phyloP scores from a whole-genome alignment of 2,329 filamentous ascomycete genomes.

The Epichloe gansuensis region DNA sequence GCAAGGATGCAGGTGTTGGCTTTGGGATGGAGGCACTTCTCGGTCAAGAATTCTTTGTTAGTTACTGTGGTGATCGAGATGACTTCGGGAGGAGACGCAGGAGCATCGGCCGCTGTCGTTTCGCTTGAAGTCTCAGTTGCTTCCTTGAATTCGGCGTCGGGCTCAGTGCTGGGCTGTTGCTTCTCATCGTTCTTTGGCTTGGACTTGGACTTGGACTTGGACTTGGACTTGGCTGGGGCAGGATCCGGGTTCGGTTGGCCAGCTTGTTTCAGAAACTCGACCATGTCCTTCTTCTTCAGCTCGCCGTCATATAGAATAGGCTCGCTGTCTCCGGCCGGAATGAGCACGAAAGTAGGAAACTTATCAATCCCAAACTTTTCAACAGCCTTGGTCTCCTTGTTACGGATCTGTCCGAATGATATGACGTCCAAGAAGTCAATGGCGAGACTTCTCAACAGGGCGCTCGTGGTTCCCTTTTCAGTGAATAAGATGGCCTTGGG shows the following conservation, averaged over 20 bases:
- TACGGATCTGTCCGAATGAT: constrained; percentile 66
- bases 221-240: constrained; percentile 27
- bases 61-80: constrained; percentile 54
- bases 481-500: constrained; percentile 88
- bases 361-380: constrained; percentile 62
- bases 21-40: constrained; percentile 61
- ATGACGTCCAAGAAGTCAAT: constrained; percentile 82
- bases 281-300: constrained; percentile 70
- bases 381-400: constrained; percentile 62
- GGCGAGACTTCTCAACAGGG: constrained; percentile 69
- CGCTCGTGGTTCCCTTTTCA: constrained; percentile 79
- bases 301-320: constrained; percentile 67
- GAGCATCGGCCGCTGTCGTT: constrained; percentile 14
- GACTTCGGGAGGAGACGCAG: constrained; percentile 21
- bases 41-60: constrained; percentile 48
- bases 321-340: constrained; percentile 58
- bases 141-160: constrained; percentile 24
- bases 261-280: constrained; percentile 69
- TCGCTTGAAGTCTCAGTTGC: constrained; percentile 23
- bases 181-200: constrained; percentile 21
- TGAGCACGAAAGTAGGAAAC: constrained; percentile 69
- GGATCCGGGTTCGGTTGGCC: constrained; percentile 70
- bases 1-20: constrained; percentile 75
- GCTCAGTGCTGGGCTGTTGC: constrained; percentile 13
- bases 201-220: constrained; percentile 15